Percentiles rank a stretch among this genome's conserved stretches.
These are phyloP conservation scores for Artemisia tridentata DNA, from an alignment of 129 eudicot genomes.

Conservation along the genomic window DNA sequence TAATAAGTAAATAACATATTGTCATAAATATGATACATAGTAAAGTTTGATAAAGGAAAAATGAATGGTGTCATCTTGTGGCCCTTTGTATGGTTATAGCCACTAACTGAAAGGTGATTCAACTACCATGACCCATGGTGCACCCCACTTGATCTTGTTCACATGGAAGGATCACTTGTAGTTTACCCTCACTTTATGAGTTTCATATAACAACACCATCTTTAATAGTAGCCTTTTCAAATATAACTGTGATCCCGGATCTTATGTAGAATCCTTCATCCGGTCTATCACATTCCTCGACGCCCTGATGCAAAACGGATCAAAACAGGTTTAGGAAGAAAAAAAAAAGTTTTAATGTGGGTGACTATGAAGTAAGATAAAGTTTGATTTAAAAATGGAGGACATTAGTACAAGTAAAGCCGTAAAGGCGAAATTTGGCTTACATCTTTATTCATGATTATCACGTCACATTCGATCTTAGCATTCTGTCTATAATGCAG, in stretches of 20 bases:
- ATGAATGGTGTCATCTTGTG: not conserved
- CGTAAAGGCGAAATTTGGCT: slow-evolving; percentile 26
- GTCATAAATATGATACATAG: slow-evolving; percentile 16
- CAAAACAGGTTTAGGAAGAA: not conserved
- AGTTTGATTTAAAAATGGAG: not conserved
- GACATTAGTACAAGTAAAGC: not conserved
- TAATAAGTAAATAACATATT: not conserved
- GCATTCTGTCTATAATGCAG: slow-evolving; percentile 96
- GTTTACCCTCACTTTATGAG: not conserved
- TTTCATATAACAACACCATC: slow-evolving; percentile 80
- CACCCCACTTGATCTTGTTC: slow-evolving; percentile 24
- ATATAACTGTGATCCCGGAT: slow-evolving; percentile 79
- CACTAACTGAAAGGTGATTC: not conserved
- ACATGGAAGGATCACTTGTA: slow-evolving; percentile 26
- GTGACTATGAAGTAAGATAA: not conserved
- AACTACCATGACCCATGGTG: slow-evolving; percentile 20
- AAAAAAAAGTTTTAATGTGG: not conserved
- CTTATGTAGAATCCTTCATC: slow-evolving; percentile 93
- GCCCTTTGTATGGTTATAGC: slow-evolving; percentile 24
- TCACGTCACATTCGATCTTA: slow-evolving; percentile 78
- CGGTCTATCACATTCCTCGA: slow-evolving; percentile 78
- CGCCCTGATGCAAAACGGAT: slow-evolving; percentile 48
- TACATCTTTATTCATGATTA: slow-evolving; percentile 87
- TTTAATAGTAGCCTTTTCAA: slow-evolving; percentile 80
- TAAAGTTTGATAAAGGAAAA: slow-evolving; percentile 21